Conservation (phyloP, 2,329 filamentous ascomycete genomes). For the Aureobasidium melanogenum region DNA sequence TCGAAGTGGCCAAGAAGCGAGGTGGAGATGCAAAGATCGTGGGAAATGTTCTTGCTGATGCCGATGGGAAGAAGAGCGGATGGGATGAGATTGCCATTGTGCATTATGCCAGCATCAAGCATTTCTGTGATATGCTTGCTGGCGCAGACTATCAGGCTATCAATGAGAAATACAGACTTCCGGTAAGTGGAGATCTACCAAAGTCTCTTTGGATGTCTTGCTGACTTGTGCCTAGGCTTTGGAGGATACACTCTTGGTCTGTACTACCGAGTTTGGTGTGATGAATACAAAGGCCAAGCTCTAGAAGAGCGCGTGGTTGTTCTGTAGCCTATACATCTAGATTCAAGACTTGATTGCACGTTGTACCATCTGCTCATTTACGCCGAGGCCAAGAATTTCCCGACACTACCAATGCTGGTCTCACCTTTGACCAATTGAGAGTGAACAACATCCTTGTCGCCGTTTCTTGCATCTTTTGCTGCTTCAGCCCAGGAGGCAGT, state of each 20-base stretch:
- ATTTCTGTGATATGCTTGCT: conserved; percentile 54
- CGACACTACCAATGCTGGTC: neutral
- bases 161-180: conserved; percentile 45
- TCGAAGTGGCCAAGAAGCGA: conserved; percentile 22
- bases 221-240: conserved; percentile 12
- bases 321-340: neutral
- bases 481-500: conserved; percentile 3
- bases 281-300: conserved; percentile 1
- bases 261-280: conserved; percentile 25
- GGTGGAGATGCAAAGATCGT: conserved; percentile 55
- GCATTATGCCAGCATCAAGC: conserved; percentile 53
- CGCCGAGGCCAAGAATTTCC: neutral
- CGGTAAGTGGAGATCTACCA: conserved; percentile 22
- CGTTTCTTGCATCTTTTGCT: neutral
- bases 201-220: neutral
- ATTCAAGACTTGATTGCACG: neutral
- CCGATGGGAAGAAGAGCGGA: neutral
- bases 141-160: conserved; percentile 51
- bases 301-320: neutral
- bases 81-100: conserved; percentile 60
- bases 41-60: conserved; percentile 43
- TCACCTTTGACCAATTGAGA: neutral
- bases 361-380: neutral
- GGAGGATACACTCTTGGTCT: conserved; percentile 29
- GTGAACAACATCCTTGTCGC: neutral